phyloP scores from a whole-genome alignment of 1,284 basidiomycete species.

The Pyrrhoderma lamaoense region DNA sequence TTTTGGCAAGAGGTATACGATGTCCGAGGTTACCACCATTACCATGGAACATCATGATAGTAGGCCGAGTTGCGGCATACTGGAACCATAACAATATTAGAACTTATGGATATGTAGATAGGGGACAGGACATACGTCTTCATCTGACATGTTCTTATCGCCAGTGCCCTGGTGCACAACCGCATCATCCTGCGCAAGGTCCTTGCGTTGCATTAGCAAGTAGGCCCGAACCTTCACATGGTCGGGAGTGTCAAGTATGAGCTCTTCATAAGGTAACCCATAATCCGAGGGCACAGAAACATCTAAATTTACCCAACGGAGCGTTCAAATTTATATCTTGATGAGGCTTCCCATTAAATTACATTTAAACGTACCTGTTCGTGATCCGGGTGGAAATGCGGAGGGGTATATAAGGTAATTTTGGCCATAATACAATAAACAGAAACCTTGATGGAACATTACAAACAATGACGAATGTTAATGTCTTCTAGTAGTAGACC shows the following conservation, averaged over 20 bases:
- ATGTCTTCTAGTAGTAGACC: neutral
- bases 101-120: slow-evolving; percentile 19
- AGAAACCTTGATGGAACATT: slow-evolving; percentile 41
- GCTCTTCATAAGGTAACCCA: slow-evolving; percentile 66
- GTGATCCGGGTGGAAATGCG: slow-evolving; percentile 78
- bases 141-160: slow-evolving; percentile 23
- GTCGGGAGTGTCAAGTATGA: slow-evolving; percentile 61
- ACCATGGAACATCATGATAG: slow-evolving; percentile 86
- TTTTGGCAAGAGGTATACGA: slow-evolving; percentile 80
- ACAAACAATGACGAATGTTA: slow-evolving; percentile 1
- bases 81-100: slow-evolving; percentile 23
- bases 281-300: slow-evolving; percentile 67
- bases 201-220: slow-evolving; percentile 44
- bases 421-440: slow-evolving; percentile 80
- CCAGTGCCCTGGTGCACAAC: slow-evolving; percentile 18
- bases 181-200: slow-evolving; percentile 24
- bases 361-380: slow-evolving; percentile 61
- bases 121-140: slow-evolving; percentile 21
- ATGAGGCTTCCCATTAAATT: too few relatives aligned
- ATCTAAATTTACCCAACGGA: slow-evolving; percentile 45
- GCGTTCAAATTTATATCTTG: too few relatives aligned
- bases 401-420: slow-evolving; percentile 86
- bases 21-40: slow-evolving; percentile 83
- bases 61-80: slow-evolving; percentile 69
- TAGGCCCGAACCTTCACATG: slow-evolving; percentile 54